Base-by-base conservation (phyloP, 1,284 basidiomycete species). In the Pyrrhoderma noxium region DNA sequence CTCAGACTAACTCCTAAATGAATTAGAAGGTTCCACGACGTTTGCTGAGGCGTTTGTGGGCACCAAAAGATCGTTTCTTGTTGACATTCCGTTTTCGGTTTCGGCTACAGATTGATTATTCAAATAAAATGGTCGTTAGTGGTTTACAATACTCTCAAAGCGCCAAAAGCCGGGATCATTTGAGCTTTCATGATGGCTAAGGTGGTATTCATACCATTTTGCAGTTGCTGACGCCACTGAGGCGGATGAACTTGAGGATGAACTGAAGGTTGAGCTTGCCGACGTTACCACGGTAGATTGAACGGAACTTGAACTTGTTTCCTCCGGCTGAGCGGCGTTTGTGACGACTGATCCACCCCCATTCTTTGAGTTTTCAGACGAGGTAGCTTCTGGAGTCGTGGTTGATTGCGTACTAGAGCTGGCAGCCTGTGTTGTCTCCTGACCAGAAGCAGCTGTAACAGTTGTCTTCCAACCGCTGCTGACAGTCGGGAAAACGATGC, bases 401-500 rank as follows among this genome's bases (percentile, higher is more conserved):
- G 45, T 5, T 47, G 25, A n/a, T 18, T 23, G 4, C n/a, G 27
- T 14, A n/a, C n/a, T 18, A n/a, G 45, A 19, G 14, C 8, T 7
- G 34, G 31, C 14, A 16, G 45, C 22, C 18, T 23, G 5, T 35
- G 45, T 27, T n/a, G 3, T 18, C 31, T 47, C 27, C 14, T 14
- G 27, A 11, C 42, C 42, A 14, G 42, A 44, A 11, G 43, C 27
- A 31, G 27, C 21, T 19, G 37, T 47, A 5, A 37, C 23, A 8
- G 47, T 50, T 14, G 52, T 54, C 23, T 42, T 42, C 52, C 52
- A 54, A 13, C 48, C 40, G 34, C 19, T 36, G 8, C 42, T 43
- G 23, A 46, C 52, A 16, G 48, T 46, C 4, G 44, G 44, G 16
- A 25, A 18, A 13, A 54, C 47, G 13, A 54, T 50, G 27, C 27